Percentiles rank a stretch among this genome's conserved stretches.
Evolutionary conservation across 805 yeast genomes (phyloP).

Genomic region (Kazachstania taianensis): DNA sequence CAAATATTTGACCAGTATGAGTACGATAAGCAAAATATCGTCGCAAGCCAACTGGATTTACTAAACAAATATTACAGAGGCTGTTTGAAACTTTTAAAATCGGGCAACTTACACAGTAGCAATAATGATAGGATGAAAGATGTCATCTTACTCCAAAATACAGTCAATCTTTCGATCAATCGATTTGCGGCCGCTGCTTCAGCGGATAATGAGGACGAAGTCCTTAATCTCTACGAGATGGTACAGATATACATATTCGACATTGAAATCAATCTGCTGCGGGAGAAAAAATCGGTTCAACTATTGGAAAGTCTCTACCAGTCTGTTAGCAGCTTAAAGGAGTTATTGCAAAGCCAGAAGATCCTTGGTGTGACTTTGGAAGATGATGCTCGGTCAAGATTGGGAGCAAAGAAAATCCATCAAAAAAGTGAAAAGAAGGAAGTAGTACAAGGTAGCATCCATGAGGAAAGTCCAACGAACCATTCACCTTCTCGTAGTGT

Average conservation of each 20-base stretch:
- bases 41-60: neutral
- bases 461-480: too few relatives aligned
- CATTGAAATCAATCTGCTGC: neutral
- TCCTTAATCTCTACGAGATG: neutral
- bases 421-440: too few relatives aligned
- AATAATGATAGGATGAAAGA: neutral
- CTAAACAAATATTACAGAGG: neutral
- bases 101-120: neutral
- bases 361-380: conserved; percentile 1
- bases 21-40: too few relatives aligned
- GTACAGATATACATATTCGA: conserved; percentile 1
- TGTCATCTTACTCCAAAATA: neutral
- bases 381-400: too few relatives aligned
- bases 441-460: too few relatives aligned
- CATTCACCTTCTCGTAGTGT: too few relatives aligned
- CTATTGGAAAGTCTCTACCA: conserved; percentile 1
- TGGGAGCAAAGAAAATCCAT: too few relatives aligned
- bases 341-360: neutral
- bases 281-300: neutral
- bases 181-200: neutral
- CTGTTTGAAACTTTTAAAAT: neutral
- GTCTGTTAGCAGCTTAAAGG: neutral
- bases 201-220: neutral
- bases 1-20: too few relatives aligned
- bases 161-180: neutral